Base-by-base conservation (phyloP, 2,329 filamentous ascomycete species). In the Diplocarpon mali region DNA sequence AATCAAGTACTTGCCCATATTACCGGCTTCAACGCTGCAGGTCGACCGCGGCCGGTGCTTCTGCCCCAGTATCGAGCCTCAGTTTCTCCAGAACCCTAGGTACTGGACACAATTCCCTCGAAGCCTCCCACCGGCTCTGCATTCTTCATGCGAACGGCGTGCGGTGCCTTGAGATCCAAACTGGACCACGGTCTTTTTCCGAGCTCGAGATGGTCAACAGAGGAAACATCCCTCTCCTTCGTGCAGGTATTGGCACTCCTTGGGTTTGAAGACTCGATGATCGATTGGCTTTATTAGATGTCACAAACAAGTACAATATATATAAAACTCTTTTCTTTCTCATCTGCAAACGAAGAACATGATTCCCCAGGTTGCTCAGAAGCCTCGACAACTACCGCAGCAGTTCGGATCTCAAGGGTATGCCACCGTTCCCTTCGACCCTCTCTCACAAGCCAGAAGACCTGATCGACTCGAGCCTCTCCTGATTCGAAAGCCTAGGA, bases 361-460 rank as follows among this genome's bases (percentile, higher is more conserved):
- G 69, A 65, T 69, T 62, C 68, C 69, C 53, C 68, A 69, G 52
- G 62, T 70, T 56, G 65, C 65, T 50, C 60, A 64, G 40, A 66
- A 65, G 37, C 63, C 65, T 48, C 61, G 63, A 57, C 62, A 48
- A 41, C 34, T 53, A 48, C 52, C 54, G 31, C 48, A 56, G 45
- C 56, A 57, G 34, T 54, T 57, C 42, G 54, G 51, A 37, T 48
- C 39, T 43, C 41, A 51, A 44, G 50, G 50, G 46, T 57, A 55
- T 53, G 48, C 52, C 37, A 47, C 50, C 38, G 48, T 56, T 51
- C 49, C 54, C 17, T 58, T 57, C 44, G 56, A 59, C 38, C 44
- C 48, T 30, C 37, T 47, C 10, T 41, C 49, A 24, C 47, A 44
- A 27, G 43, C 46, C 28, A 52, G 54, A 51, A 45, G 52, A 51